These are phyloP conservation scores for Umbellularia californica DNA, from an alignment of 164 flowering plant genomes.

Conservation along the genomic window DNA sequence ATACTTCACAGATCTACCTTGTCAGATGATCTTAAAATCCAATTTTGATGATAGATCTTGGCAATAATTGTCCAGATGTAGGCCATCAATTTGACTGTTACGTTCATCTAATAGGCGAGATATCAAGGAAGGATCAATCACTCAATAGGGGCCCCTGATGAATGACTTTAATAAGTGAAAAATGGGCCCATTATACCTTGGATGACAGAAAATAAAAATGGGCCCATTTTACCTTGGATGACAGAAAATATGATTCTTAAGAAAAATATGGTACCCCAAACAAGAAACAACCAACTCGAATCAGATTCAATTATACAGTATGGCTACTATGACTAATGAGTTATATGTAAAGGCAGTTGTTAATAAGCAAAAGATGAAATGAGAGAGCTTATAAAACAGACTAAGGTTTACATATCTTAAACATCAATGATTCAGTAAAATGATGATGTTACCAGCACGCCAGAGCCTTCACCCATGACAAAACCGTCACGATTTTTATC, in stretches of 20 bases:
- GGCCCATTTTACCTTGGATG: background rate
- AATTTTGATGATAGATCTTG: background rate
- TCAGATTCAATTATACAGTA: no score
- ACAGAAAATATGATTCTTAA: background rate
- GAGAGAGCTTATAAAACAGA: background rate
- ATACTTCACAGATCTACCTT: background rate
- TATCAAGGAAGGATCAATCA: background rate
- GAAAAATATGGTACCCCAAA: background rate
- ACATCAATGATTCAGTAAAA: background rate
- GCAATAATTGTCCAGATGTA: background rate
- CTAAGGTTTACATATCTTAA: background rate
- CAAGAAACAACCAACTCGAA: background rate
- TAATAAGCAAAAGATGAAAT: no score
- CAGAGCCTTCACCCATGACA: constrained; percentile 79
- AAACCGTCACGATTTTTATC: constrained; percentile 43
- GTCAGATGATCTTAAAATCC: background rate
- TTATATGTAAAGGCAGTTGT: no score
- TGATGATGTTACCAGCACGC: constrained; percentile 50
- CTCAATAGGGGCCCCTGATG: background rate
- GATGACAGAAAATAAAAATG: background rate
- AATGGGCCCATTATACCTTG: background rate
- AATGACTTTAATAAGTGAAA: no score
- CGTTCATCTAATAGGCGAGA: background rate
- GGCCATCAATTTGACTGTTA: background rate
- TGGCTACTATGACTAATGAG: no score